These are phyloP conservation scores for Bipolaris cookei DNA, from an alignment of 2,329 filamentous ascomycete species.

Conservation along the genomic window DNA sequence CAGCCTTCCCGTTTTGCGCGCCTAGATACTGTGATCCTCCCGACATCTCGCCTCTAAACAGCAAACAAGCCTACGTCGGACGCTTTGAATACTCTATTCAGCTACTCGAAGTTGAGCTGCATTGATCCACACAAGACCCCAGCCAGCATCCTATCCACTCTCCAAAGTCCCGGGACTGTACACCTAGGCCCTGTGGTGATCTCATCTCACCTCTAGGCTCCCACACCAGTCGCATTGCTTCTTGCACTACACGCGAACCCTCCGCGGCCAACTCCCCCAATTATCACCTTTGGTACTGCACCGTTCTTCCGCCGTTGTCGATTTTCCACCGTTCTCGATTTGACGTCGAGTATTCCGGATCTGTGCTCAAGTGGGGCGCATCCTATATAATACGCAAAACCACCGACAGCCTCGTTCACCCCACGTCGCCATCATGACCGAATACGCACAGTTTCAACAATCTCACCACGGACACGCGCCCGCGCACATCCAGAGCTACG, in stretches of 20 bases:
- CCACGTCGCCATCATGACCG: slow-evolving; percentile 49
- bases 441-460: slow-evolving; percentile 58
- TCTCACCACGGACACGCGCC: slow-evolving; percentile 53
- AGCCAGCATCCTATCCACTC: slow-evolving; percentile 10
- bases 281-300: background rate
- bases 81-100: slow-evolving; percentile 13
- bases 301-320: slow-evolving; percentile 27
- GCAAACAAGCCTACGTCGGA: slow-evolving; percentile 41
- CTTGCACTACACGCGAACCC: slow-evolving; percentile 28
- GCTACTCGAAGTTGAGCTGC: slow-evolving; percentile 1
- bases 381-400: slow-evolving; percentile 1
- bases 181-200: slow-evolving; percentile 39
- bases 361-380: slow-evolving; percentile 43
- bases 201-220: slow-evolving; percentile 43
- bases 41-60: slow-evolving; percentile 38
- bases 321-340: too few species aligned
- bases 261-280: background rate
- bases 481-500: slow-evolving; percentile 50
- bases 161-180: slow-evolving; percentile 30
- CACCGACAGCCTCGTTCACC: slow-evolving; percentile 19
- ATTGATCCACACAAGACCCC: slow-evolving; percentile 5
- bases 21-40: slow-evolving; percentile 39
- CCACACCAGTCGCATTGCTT: slow-evolving; percentile 41
- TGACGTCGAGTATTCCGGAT: slow-evolving; percentile 19
- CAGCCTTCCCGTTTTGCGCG: slow-evolving; percentile 33